Conservation (phyloP, 2,329 filamentous ascomycete species). For the Aspergillus tamarii region DNA sequence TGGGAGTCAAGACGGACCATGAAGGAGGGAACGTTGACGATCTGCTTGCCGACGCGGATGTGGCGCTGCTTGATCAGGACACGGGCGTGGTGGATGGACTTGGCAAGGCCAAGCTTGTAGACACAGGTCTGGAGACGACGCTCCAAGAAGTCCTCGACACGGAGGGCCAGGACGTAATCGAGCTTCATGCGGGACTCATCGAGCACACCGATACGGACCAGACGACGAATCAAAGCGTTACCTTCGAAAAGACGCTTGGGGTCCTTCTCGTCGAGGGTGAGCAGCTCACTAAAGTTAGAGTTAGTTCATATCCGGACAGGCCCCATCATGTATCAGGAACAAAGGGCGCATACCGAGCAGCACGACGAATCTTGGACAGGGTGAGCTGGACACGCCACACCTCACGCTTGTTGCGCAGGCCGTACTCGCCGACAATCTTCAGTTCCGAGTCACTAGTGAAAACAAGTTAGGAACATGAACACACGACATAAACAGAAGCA, state of each 20-base stretch:
- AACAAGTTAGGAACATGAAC: slow-evolving; percentile 70
- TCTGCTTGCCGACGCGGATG: slow-evolving; percentile 99
- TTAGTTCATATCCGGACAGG: slow-evolving; percentile 3
- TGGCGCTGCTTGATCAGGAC: slow-evolving; percentile 99
- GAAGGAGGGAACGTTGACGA: slow-evolving; percentile 99
- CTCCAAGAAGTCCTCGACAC: slow-evolving; percentile 99
- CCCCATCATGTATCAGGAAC: background rate
- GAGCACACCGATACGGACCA: slow-evolving; percentile 98
- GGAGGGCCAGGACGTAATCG: slow-evolving; percentile 99
- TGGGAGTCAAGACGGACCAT: slow-evolving; percentile 99
- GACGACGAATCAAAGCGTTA: slow-evolving; percentile 99
- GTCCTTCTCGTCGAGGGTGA: slow-evolving; percentile 99
- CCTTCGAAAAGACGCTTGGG: slow-evolving; percentile 99
- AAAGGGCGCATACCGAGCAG: slow-evolving; percentile 78
- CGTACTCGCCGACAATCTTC: slow-evolving; percentile 99
- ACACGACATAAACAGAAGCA: slow-evolving; percentile 96
- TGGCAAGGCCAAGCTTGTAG: slow-evolving; percentile 99
- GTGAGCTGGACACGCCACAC: slow-evolving; percentile 99
- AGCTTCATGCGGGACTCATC: slow-evolving; percentile 99
- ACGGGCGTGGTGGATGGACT: slow-evolving; percentile 99
- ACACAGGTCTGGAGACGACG: slow-evolving; percentile 99
- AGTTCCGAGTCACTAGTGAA: slow-evolving; percentile 90
- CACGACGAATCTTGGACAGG: slow-evolving; percentile 99
- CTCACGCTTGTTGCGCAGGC: slow-evolving; percentile 99
- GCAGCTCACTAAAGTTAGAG: slow-evolving; percentile 76